Percentiles rank a stretch among this genome's conserved stretches.
phyloP scores from a whole-genome alignment of 1,284 basidiomycete species.

The Marasmius fiardii region DNA sequence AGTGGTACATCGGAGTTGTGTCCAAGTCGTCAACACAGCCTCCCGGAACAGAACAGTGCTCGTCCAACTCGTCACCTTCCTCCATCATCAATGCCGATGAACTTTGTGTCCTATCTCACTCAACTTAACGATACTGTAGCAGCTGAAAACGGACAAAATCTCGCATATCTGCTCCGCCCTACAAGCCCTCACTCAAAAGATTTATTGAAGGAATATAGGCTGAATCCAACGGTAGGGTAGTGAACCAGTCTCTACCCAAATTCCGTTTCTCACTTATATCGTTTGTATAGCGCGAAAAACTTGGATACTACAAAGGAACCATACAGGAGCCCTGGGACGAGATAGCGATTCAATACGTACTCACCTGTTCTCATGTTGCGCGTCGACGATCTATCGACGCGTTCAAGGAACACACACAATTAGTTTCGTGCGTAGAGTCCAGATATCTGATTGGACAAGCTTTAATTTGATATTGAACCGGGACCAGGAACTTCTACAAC shows the following conservation, averaged over 20 bases:
- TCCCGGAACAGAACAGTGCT: too few species aligned
- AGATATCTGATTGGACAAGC: not conserved
- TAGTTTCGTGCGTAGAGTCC: constrained; percentile 52
- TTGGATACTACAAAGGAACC: constrained; percentile 57
- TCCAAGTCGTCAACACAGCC: too few species aligned
- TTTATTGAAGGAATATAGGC: constrained; percentile 63
- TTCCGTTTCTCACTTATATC: constrained; percentile 1
- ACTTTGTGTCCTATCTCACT: constrained; percentile 58
- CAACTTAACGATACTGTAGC: constrained; percentile 60
- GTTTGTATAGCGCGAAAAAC: constrained; percentile 41
- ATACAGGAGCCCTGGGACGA: constrained; percentile 78
- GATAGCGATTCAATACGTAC: constrained; percentile 74
- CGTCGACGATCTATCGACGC: constrained; percentile 65
- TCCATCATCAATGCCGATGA: constrained; percentile 36
- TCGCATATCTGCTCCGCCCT: constrained; percentile 70
- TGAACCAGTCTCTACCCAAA: not conserved
- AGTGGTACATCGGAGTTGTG: constrained; percentile 1
- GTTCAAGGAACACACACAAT: constrained; percentile 69
- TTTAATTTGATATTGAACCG: not conserved
- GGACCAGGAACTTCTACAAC: constrained; percentile 64
- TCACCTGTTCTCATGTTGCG: constrained; percentile 66
- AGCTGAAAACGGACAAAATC: constrained; percentile 61
- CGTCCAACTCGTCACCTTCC: too few species aligned
- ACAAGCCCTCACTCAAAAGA: constrained; percentile 72
- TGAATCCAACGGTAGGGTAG: constrained; percentile 55